Percentiles rank a stretch among this genome's conserved stretches.
Evolutionary conservation across 768 basidiomycete species (phyloP).

Genomic region (Tulasnella sp.): DNA sequence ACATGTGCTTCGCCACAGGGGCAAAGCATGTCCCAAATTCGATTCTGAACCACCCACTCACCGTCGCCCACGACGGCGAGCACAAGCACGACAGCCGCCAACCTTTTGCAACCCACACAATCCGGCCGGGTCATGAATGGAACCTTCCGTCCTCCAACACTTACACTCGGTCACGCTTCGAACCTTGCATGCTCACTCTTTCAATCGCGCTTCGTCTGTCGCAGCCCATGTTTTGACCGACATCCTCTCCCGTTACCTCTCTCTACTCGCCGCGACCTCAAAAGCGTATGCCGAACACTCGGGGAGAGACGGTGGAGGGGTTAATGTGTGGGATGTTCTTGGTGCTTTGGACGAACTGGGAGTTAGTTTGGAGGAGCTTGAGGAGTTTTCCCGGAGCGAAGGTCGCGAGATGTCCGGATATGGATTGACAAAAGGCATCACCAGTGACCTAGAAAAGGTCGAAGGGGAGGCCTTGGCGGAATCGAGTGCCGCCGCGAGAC

Average conservation of each 20-base stretch:
- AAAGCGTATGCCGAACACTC: constrained; percentile 65
- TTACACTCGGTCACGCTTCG: constrained; percentile 22
- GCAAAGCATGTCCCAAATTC: too few relatives aligned
- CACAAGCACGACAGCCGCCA: too few relatives aligned
- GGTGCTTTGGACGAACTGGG: constrained; percentile 66
- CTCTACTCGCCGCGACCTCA: constrained; percentile 51
- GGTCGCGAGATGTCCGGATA: constrained; percentile 58
- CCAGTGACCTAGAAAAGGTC: constrained; percentile 24
- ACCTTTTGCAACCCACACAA: too few relatives aligned
- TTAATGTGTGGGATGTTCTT: constrained; percentile 49
- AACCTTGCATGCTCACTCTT: constrained; percentile 64
- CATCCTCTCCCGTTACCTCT: constrained; percentile 60
- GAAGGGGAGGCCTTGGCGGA: constrained; percentile 36
- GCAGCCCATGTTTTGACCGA: constrained; percentile 61
- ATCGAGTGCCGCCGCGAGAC: constrained; percentile 43
- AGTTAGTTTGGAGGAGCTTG: constrained; percentile 52
- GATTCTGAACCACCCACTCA: too few relatives aligned
- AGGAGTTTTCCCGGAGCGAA: constrained; percentile 34
- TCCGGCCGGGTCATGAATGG: too few relatives aligned
- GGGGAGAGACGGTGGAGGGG: constrained; percentile 37
- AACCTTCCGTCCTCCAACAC: constrained; percentile 13
- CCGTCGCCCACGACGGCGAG: too few relatives aligned
- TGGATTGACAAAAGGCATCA: constrained; percentile 1
- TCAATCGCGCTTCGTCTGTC: constrained; percentile 62
- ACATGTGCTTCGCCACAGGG: too few relatives aligned